Conservation (phyloP, 768 basidiomycete species). For the Atractiella rhizophila region DNA sequence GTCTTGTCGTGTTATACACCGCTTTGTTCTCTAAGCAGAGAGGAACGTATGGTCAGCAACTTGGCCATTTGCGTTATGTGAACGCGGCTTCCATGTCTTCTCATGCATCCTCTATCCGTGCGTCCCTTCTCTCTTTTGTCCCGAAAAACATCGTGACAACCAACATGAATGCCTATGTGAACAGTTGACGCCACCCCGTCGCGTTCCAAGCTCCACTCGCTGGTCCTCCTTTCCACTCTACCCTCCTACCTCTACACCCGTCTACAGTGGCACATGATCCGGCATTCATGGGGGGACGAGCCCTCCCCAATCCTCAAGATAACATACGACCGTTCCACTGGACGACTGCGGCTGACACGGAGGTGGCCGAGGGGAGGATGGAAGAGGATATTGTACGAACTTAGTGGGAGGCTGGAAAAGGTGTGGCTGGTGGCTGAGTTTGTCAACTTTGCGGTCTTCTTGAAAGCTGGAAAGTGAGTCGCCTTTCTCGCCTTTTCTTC, state of each 20-base stretch:
- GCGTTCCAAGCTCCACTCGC: too few species aligned
- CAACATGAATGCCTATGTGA: too few species aligned
- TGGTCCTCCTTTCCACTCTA: constrained; percentile 9
- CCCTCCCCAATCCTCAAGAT: constrained; percentile 11
- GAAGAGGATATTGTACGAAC: constrained; percentile 14
- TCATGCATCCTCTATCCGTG: too few species aligned
- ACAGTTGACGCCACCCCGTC: constrained; percentile 15
- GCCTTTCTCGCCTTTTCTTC: not conserved
- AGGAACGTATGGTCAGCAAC: constrained; percentile 5
- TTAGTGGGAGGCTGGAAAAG: constrained; percentile 9
- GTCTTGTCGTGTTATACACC: not conserved
- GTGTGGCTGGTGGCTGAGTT: constrained; percentile 20
- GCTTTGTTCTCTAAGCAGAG: not conserved
- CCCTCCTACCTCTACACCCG: constrained; percentile 9
- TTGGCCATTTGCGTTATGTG: constrained; percentile 8
- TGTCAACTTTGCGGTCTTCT: constrained; percentile 52
- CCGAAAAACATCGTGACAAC: too few species aligned
- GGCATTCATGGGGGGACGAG: constrained; percentile 12
- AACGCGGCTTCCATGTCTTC: too few species aligned
- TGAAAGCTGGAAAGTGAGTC: constrained; percentile 65
- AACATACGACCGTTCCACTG: constrained; percentile 5
- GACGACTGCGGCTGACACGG: not conserved
- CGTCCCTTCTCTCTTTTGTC: not conserved
- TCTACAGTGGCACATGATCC: constrained; percentile 9
- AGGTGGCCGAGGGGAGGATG: constrained; percentile 7